Percentiles rank a stretch among this genome's conserved stretches.
phyloP scores from a whole-genome alignment of 1,284 basidiomycete genomes.

The Pterula multifida region DNA sequence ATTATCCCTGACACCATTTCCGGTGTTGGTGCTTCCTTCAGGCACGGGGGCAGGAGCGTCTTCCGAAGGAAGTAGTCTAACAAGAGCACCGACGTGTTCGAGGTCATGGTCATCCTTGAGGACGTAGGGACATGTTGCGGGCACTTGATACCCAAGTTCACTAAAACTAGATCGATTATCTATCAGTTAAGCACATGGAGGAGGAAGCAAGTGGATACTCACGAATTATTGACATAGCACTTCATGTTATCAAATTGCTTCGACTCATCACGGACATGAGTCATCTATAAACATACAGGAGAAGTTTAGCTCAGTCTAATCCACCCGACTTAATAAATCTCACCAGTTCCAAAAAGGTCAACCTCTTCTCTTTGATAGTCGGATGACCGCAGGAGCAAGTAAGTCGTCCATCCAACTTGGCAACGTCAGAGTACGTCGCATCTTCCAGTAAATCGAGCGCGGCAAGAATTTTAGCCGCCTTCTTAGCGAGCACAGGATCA shows the following conservation, averaged over 20 bases:
- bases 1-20: neutral
- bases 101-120: neutral
- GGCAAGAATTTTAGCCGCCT: neutral
- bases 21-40: neutral
- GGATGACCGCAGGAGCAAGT: neutral
- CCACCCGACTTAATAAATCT: neutral
- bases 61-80: neutral
- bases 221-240: neutral
- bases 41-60: neutral
- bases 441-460: neutral
- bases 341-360: neutral
- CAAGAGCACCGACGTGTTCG: neutral
- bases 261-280: neutral
- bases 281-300: neutral
- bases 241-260: neutral
- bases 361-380: neutral
- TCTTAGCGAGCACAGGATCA: neutral
- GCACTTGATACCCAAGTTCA: neutral
- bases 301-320: neutral
- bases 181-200: too few species aligned
- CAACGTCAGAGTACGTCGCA: neutral
- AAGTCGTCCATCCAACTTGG: neutral
- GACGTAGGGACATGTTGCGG: too few species aligned
- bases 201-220: neutral
- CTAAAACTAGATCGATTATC: too few species aligned